Evolutionary conservation across 2,329 filamentous ascomycete genomes (phyloP), one percentile per base, ranked within the genome.

Genomic region (Botrytis elliptica): DNA sequence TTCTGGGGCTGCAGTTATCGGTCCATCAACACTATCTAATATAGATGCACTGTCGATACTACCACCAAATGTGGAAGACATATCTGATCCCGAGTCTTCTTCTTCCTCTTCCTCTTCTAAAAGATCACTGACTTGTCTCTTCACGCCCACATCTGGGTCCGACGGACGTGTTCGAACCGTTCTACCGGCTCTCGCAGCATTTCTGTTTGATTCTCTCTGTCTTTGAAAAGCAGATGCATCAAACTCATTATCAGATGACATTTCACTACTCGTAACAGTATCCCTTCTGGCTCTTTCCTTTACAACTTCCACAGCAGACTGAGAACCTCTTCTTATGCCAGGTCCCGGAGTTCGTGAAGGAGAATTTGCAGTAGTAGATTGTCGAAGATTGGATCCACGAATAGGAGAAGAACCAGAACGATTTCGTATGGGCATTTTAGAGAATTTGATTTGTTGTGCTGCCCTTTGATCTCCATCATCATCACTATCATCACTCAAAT

Each of bases 371-470:
- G 94, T 82, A 18, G 85, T 81, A 5, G 87, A 85, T 74, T 91
- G 90, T 63, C 86, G 86, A 40, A 89, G 82, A 74, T 87, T 89
- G 25, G 90, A 90, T 22, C 87, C 89, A 77, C 93, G 91, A 55
- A 93, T 90, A 5, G 95, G 95, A 66, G 95, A 98, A 0, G 95
- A 98, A 18, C 93, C 95, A 40, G 95, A 93, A 73, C 95, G 90
- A 77, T 90, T 90, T 44, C 95, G 89, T 62, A 97, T 88, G 1
- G 96, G 95, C 93, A 98, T 95, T 83, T 98, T 98, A 67, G 92
- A 90, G 83, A 99, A 99, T 80, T 95, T 95, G 81, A 98, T 97
- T 82, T 97, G 93, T 81, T 97, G 93, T 3, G 92, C 92, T 63
- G 93, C 92, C 71, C 92, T 83, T 75, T 90, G 87, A 73, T 93